phyloP scores from a whole-genome alignment of 139 green algal species.

The Chlamydomonas sphaeroides region DNA sequence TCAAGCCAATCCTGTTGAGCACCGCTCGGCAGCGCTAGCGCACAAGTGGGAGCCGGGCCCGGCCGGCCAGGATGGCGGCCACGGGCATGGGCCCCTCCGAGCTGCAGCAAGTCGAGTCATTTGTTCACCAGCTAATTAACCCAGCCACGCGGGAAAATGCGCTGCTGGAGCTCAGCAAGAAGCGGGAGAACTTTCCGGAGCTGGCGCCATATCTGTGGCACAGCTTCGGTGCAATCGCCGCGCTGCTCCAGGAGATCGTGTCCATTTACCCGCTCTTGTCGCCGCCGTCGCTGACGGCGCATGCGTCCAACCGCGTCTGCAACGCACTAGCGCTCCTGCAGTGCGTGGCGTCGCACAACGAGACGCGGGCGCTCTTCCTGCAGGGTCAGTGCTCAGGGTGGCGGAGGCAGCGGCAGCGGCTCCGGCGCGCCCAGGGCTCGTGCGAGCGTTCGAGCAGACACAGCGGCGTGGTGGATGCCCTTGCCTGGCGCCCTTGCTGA shows the following conservation, averaged over 20 bases:
- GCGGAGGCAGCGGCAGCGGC: too few relatives aligned
- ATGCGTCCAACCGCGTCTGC: constrained; percentile 97
- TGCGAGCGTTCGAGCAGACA: too few relatives aligned
- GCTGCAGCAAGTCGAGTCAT: constrained; percentile 56
- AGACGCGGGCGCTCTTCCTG: constrained; percentile 94
- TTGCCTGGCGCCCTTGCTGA: too few relatives aligned
- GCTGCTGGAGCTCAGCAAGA: constrained; percentile 97
- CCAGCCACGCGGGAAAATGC: constrained; percentile 88
- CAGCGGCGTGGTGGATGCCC: too few relatives aligned
- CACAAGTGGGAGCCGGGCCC: too few relatives aligned
- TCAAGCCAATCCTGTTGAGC: too few relatives aligned
- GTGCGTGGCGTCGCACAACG: constrained; percentile 96
- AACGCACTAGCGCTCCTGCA: constrained; percentile 98
- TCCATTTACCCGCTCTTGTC: constrained; percentile 96
- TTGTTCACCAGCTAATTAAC: constrained; percentile 70
- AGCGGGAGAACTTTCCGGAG: constrained; percentile 95
- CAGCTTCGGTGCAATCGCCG: constrained; percentile 94
- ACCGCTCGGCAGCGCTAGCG: too few relatives aligned
- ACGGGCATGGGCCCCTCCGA: too few relatives aligned
- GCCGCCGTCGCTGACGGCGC: constrained; percentile 91
- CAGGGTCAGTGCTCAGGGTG: constrained; percentile 86
- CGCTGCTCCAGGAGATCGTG: constrained; percentile 97
- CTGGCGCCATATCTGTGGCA: constrained; percentile 97
- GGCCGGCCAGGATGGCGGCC: too few relatives aligned
- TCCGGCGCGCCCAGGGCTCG: too few relatives aligned